Evolutionary conservation across 371 early-diverging fungal species (phyloP).

Genomic region (Syncephalastrum racemosum): DNA sequence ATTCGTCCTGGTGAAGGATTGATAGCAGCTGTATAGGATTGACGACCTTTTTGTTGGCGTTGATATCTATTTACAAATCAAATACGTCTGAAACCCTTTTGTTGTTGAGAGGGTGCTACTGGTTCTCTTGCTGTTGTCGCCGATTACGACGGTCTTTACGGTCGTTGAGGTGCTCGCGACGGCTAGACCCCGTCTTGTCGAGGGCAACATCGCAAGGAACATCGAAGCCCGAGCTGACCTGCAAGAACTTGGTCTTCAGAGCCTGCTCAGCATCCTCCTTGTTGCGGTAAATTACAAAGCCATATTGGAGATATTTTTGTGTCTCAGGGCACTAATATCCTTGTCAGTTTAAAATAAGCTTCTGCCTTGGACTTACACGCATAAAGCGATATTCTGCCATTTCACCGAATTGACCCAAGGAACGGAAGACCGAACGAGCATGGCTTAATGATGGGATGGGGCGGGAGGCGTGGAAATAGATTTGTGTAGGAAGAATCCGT

Average conservation of each 20-base stretch:
- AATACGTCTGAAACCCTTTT: no score
- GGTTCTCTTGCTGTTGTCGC: no score
- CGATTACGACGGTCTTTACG: no score
- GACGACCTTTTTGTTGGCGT: no score
- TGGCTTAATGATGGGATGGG: slow-evolving; percentile 18
- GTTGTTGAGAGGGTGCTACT: no score
- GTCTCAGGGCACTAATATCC: slow-evolving; percentile 26
- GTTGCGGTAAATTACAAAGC: slow-evolving; percentile 25
- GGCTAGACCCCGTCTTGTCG: no score
- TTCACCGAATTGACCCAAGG: slow-evolving; percentile 20
- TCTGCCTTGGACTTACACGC: slow-evolving; percentile 16
- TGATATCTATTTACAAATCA: no score
- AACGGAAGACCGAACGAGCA: slow-evolving; percentile 22
- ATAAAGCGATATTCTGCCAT: slow-evolving; percentile 27
- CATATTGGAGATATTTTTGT: slow-evolving; percentile 22
- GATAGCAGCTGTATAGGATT: no score
- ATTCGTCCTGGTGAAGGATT: no score
- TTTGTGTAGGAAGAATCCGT: slow-evolving; percentile 9
- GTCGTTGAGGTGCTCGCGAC: no score
- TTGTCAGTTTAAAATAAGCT: neutral
- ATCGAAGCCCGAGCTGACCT: slow-evolving; percentile 21
- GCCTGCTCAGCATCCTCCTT: slow-evolving; percentile 18
- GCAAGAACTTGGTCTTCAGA: slow-evolving; percentile 17
- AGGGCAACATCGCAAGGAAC: slow-evolving; percentile 14
- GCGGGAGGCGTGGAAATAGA: slow-evolving; percentile 22